Percentiles rank a stretch among this genome's conserved stretches.
Conservation (phyloP, 1,139 yeast genomes). For the Debaryomyces udenii region DNA sequence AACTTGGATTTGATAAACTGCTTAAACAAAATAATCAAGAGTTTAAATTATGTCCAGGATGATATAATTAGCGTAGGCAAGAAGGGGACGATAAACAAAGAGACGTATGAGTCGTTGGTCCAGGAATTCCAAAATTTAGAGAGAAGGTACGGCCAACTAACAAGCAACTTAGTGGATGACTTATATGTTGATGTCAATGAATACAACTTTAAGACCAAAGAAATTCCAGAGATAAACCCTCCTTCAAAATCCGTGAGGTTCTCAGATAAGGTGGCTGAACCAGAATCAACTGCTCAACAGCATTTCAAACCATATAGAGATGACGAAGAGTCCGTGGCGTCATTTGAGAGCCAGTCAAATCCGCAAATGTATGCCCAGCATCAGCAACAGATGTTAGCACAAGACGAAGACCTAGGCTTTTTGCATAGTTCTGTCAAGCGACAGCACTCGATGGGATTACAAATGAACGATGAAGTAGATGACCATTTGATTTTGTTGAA, state of each 20-base stretch:
- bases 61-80: slow-evolving; percentile 28
- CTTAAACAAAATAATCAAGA: slow-evolving; percentile 38
- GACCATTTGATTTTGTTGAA: slow-evolving; percentile 69
- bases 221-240: slow-evolving; percentile 11
- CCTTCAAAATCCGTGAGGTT: slow-evolving; percentile 54
- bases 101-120: slow-evolving; percentile 13
- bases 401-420: slow-evolving; percentile 62
- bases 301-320: slow-evolving; percentile 49
- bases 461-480: slow-evolving; percentile 67
- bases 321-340: slow-evolving; percentile 26
- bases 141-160: slow-evolving; percentile 24
- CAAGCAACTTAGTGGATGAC: slow-evolving; percentile 30
- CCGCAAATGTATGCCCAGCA: slow-evolving; percentile 65
- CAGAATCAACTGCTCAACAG: slow-evolving; percentile 2
- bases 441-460: slow-evolving; percentile 66
- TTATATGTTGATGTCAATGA: slow-evolving; percentile 39
- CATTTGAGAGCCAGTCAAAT: slow-evolving; percentile 39
- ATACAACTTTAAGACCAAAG: slow-evolving; percentile 28
- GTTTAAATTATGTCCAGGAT: slow-evolving; percentile 33
- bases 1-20: slow-evolving; percentile 53
- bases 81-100: slow-evolving; percentile 11
- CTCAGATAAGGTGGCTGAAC: slow-evolving; percentile 39
- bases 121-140: slow-evolving; percentile 22
- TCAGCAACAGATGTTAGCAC: slow-evolving; percentile 63
- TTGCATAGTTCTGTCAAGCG: slow-evolving; percentile 63